phyloP scores from a whole-genome alignment of 495 filamentous ascomycete genomes.

The Cladorrhinum samala region DNA sequence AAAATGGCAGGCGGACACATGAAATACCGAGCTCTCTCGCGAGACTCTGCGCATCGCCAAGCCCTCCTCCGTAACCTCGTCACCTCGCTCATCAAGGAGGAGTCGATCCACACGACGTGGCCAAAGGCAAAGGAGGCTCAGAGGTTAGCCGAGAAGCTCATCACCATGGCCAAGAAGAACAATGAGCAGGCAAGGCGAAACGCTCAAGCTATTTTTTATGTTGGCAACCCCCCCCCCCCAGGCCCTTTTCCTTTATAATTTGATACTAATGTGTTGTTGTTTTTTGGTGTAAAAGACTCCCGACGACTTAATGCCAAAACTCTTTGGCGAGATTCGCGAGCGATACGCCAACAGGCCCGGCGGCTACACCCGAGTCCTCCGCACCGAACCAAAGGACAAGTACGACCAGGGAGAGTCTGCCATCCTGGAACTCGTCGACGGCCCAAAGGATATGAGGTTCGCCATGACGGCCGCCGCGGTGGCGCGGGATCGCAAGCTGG shows the following conservation, averaged over 20 bases:
- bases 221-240: slow-evolving; percentile 41
- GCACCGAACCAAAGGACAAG: slow-evolving; percentile 70
- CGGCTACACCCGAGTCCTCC: slow-evolving; percentile 90
- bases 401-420: slow-evolving; percentile 80
- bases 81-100: slow-evolving; percentile 87
- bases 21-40: slow-evolving; percentile 82
- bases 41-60: slow-evolving; percentile 77
- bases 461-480: slow-evolving; percentile 80
- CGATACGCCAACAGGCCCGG: slow-evolving; percentile 78
- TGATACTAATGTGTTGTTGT: too few relatives aligned
- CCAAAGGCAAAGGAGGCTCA: slow-evolving; percentile 96
- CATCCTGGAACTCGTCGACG: slow-evolving; percentile 95
- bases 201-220: slow-evolving; percentile 73
- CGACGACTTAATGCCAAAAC: slow-evolving; percentile 66
- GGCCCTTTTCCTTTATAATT: neutral
- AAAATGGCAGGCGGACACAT: slow-evolving; percentile 76
- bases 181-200: slow-evolving; percentile 64
- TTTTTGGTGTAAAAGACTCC: slow-evolving; percentile 49
- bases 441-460: slow-evolving; percentile 91
- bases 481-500: slow-evolving; percentile 51
- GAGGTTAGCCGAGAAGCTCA: slow-evolving; percentile 82
- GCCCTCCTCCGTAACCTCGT: slow-evolving; percentile 94
- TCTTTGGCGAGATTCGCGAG: slow-evolving; percentile 74
- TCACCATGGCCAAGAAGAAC: slow-evolving; percentile 88
- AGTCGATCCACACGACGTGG: slow-evolving; percentile 91